Conservation (phyloP, 2,329 filamentous ascomycete genomes). For the Apiospora phragmitis region DNA sequence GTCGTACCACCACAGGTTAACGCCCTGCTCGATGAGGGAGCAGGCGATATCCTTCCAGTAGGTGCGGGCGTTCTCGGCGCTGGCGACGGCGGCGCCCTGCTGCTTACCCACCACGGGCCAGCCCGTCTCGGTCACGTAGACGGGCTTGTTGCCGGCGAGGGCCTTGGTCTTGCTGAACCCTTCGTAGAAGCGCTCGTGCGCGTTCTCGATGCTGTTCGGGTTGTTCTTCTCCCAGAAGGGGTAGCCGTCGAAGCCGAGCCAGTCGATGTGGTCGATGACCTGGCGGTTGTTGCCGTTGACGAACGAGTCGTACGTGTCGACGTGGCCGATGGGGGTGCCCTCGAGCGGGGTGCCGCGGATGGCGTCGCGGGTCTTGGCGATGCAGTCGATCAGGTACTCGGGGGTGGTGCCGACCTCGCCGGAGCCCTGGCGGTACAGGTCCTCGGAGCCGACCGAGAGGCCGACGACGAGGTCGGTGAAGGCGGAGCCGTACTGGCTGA, state of each 20-base stretch:
- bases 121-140: conserved; percentile 56
- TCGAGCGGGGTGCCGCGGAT: conserved; percentile 39
- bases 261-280: conserved; percentile 53
- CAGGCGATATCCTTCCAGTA: conserved; percentile 36
- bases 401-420: conserved; percentile 37
- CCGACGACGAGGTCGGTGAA: conserved; percentile 49
- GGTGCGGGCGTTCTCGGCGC: conserved; percentile 43
- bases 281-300: conserved; percentile 47
- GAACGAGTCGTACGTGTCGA: conserved; percentile 58
- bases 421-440: conserved; percentile 51
- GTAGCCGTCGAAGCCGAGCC: conserved; percentile 54
- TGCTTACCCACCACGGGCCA: conserved; percentile 54
- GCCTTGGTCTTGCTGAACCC: conserved; percentile 35
- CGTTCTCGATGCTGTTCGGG: conserved; percentile 43
- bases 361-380: conserved; percentile 53
- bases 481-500: conserved; percentile 42
- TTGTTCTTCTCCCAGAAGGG: conserved; percentile 51
- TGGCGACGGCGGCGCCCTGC: conserved; percentile 45
- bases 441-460: conserved; percentile 57
- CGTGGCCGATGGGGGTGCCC: conserved; percentile 49
- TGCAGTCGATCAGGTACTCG: conserved; percentile 55
- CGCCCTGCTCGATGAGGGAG: conserved; percentile 24
- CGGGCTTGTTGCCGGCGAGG: conserved; percentile 42
- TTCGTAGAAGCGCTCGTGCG: conserved; percentile 44
- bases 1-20: conserved; percentile 39